Conservation (phyloP, 2,329 filamentous ascomycete species). For the Ophiostoma australiae region DNA sequence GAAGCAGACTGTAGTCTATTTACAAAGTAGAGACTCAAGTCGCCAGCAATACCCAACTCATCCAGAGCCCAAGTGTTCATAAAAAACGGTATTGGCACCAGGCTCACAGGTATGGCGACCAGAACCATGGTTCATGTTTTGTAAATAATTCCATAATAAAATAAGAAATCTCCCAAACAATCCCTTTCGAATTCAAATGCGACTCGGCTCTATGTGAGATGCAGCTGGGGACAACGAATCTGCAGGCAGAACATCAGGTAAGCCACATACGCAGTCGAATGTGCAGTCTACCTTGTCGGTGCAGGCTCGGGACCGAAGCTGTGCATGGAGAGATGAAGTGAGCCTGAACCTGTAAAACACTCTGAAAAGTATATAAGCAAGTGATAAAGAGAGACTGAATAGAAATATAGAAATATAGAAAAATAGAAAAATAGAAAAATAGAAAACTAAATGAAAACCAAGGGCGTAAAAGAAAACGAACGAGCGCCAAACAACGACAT, state of each 20-base stretch:
- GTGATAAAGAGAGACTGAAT: too few species aligned
- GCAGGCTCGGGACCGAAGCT: constrained; percentile 8
- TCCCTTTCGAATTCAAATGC: background rate
- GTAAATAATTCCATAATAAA: background rate
- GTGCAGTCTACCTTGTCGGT: background rate
- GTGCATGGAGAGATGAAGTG: background rate
- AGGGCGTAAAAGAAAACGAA: background rate
- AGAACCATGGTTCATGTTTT: background rate
- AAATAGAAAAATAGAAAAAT: background rate
- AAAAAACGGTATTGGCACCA: background rate
- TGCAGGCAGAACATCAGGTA: constrained; percentile 1
- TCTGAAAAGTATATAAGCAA: too few species aligned
- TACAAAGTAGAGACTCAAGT: background rate
- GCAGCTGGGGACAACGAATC: background rate
- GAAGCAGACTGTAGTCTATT: background rate
- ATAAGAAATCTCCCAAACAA: background rate
- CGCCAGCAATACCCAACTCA: background rate
- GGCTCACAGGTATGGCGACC: background rate
- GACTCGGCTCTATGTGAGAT: background rate
- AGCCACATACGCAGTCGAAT: background rate
- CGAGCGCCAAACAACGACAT: background rate
- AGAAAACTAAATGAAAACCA: background rate
- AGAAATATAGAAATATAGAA: too few species aligned
- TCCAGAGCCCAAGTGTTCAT: background rate
- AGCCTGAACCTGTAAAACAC: background rate